Percentiles rank a stretch among this genome's conserved stretches.
Evolutionary conservation across 129 eudicot species (phyloP).

Genomic region (sunflower (Helianthus annuus)): HanXRQr2.0-SUNRISE NC_035442.2:69272905-69273404

Average conservation of each 20-base stretch:
- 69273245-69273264: not conserved
- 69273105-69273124: not conserved
- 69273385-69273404: constrained; percentile 9
- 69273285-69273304: not conserved
- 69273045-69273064: no score
- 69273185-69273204: not conserved
- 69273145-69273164: no score
- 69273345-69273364: constrained; percentile 15
- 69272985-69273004: not conserved
- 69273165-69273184: no score
- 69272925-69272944: no score
- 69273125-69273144: not conserved
- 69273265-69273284: not conserved
- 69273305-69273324: constrained; percentile 11
- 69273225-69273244: not conserved
- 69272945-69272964: not conserved
- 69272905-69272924: no score
- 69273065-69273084: not conserved
- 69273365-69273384: constrained; percentile 4
- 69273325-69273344: not conserved
- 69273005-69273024: not conserved
- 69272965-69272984: not conserved
- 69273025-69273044: not conserved
- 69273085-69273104: not conserved
- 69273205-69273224: not conserved